Percentiles rank a stretch among this genome's conserved stretches.
Conservation (phyloP, 768 basidiomycete genomes). For the Lentinula raphanica region DNA sequence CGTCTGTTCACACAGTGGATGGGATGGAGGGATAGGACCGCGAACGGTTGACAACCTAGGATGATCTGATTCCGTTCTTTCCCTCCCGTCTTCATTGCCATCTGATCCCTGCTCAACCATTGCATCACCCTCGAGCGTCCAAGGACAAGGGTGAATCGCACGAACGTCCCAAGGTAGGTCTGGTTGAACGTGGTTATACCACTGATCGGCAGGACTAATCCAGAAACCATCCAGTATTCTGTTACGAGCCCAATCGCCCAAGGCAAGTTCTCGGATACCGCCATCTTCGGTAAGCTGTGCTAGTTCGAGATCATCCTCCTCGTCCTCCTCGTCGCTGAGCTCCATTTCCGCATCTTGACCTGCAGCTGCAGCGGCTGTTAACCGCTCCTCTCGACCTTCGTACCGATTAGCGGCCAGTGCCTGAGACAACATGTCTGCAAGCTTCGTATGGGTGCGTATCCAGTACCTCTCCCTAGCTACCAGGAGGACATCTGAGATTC, state of each 20-base stretch:
- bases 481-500: conserved; percentile 52
- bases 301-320: conserved; percentile 39
- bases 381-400: conserved; percentile 24
- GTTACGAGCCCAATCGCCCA: conserved; percentile 67
- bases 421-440: conserved; percentile 62
- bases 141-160: conserved; percentile 58
- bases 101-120: conserved; percentile 15
- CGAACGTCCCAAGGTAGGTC: conserved; percentile 13
- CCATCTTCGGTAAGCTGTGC: conserved; percentile 36
- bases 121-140: conserved; percentile 33
- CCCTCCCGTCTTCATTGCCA: conserved; percentile 13
- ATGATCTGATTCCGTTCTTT: conserved; percentile 34
- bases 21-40: conserved; percentile 56
- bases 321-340: conserved; percentile 30
- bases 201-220: conserved; percentile 70
- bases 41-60: conserved; percentile 43
- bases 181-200: conserved; percentile 39
- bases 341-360: conserved; percentile 22
- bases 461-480: conserved; percentile 69
- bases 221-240: conserved; percentile 74
- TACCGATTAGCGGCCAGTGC: conserved; percentile 57
- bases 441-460: conserved; percentile 59
- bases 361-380: conserved; percentile 21
- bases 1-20: conserved; percentile 57
- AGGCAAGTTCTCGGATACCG: conserved; percentile 45